Evolutionary conservation across 225 moss, liverwort and hornwort species (phyloP), one percentile per base, ranked within the genome.

Genomic region (Climacium dendroides): DNA sequence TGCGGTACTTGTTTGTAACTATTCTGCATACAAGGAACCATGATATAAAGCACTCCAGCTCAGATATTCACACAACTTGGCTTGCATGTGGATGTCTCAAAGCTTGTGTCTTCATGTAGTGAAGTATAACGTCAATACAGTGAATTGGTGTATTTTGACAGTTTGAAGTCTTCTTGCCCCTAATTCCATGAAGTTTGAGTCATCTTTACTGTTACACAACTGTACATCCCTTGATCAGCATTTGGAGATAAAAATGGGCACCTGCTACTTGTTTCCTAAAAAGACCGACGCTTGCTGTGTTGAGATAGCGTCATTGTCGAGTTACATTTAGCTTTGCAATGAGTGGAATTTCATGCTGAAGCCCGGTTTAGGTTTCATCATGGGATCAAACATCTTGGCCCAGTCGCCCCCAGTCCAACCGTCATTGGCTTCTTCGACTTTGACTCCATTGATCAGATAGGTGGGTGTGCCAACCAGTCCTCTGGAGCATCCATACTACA

Each of bases 401-500:
- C 98, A 99, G 39, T 95, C 90, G 8, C 87, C 87, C 29, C 91
- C 86, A 82, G 82, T 96, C 96, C 98, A 97, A 34, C 90, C 86
- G 59, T 88, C 90, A 75, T 94, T 95, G 16, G 95, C 96, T 89
- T 86, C 90, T 34, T 77, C 79, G 28, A 91, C 87, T 75, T 72
- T 66, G 67, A 93, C 88, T 50, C 95, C 96, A 83, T 97, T 96
- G 82, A 96, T 90, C 43, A 96, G 88, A 78, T 93, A 97, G 25
- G 90, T 92, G 4, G 94, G 96, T 53, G 98, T 99, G 73, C 91
- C 86, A 26, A 95, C 94, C 58, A 97, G 92, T 85, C 93, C 92
- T 90, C 93, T 91, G 34, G 96, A 94, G 82, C 95, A 96, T 91
- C 94, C 97, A 88, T 95, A 98, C 97, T 98, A 47, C 92, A 94